These are phyloP conservation scores for Debaryomyces tyrocola DNA, from an alignment of 805 yeast species.

Conservation along the genomic window DNA sequence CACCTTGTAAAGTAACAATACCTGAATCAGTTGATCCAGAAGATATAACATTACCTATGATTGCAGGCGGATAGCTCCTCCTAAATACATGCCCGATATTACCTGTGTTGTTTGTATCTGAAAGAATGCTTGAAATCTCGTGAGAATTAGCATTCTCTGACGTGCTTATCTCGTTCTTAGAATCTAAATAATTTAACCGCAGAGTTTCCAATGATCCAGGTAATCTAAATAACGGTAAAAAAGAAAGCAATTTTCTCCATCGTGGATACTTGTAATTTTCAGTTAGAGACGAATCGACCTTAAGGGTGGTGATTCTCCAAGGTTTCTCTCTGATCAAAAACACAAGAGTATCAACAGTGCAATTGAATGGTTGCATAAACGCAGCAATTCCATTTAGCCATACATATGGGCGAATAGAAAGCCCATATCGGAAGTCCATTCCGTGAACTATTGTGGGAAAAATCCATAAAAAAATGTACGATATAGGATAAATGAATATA, in stretches of 20 bases:
- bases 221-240: not conserved
- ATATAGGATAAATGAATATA: slow-evolving; percentile 3
- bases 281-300: not conserved
- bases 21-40: too few relatives aligned
- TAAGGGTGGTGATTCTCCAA: slow-evolving; percentile 1
- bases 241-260: not conserved
- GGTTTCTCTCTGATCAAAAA: slow-evolving; percentile 2
- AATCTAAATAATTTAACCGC: too few relatives aligned
- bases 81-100: too few relatives aligned
- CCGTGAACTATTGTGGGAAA: slow-evolving; percentile 1
- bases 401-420: not conserved
- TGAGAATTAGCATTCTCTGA: too few relatives aligned
- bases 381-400: slow-evolving; percentile 4
- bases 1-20: too few relatives aligned
- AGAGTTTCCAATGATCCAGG: not conserved
- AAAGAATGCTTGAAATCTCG: too few relatives aligned
- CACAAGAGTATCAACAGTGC: slow-evolving; percentile 3
- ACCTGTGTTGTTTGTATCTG: too few relatives aligned
- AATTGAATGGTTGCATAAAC: slow-evolving; percentile 6
- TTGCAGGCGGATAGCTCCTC: too few relatives aligned
- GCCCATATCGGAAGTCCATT: not conserved
- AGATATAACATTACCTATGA: too few relatives aligned
- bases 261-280: not conserved
- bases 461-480: slow-evolving; percentile 4
- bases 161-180: too few relatives aligned